Conservation (phyloP, 2,329 filamentous ascomycete genomes). For the Aspergillus spinulosporus region DNA sequence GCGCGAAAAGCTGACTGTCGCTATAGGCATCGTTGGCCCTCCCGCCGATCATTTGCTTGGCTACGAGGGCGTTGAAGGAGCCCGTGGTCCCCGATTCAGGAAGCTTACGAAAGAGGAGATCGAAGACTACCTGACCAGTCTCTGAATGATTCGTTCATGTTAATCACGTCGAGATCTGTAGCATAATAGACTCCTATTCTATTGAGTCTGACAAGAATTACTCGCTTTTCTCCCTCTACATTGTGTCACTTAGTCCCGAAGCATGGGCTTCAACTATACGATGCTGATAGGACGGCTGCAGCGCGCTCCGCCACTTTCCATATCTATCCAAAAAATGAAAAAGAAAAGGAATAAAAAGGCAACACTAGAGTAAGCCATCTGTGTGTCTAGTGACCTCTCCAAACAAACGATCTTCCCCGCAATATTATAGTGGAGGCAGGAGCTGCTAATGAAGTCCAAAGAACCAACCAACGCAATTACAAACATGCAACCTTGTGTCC, state of each 20-base stretch:
- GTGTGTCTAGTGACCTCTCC: too few species aligned
- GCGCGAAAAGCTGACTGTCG: neutral
- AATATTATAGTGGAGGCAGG: too few species aligned
- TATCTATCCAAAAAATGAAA: neutral
- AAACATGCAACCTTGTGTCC: too few species aligned
- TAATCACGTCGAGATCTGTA: conserved; percentile 25
- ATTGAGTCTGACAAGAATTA: conserved; percentile 25
- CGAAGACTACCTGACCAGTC: conserved; percentile 98
- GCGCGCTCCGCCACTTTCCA: neutral
- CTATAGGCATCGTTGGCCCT: conserved; percentile 83
- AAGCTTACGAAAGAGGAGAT: conserved; percentile 95
- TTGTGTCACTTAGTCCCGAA: neutral
- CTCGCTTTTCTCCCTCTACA: conserved; percentile 4
- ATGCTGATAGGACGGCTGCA: neutral
- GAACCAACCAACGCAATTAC: too few species aligned
- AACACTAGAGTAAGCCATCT: too few species aligned
- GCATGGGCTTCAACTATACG: neutral
- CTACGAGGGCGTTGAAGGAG: conserved; percentile 57
- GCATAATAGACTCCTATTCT: conserved; percentile 26
- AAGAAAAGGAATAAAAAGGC: neutral
- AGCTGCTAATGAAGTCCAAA: too few species aligned
- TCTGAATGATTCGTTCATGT: conserved; percentile 58
- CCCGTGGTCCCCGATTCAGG: conserved; percentile 47
- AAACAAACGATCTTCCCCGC: neutral
- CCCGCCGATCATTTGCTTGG: conserved; percentile 92